These are phyloP conservation scores for Yarrowia alimentaria DNA, from an alignment of 805 yeast genomes.

Conservation along the genomic window DNA sequence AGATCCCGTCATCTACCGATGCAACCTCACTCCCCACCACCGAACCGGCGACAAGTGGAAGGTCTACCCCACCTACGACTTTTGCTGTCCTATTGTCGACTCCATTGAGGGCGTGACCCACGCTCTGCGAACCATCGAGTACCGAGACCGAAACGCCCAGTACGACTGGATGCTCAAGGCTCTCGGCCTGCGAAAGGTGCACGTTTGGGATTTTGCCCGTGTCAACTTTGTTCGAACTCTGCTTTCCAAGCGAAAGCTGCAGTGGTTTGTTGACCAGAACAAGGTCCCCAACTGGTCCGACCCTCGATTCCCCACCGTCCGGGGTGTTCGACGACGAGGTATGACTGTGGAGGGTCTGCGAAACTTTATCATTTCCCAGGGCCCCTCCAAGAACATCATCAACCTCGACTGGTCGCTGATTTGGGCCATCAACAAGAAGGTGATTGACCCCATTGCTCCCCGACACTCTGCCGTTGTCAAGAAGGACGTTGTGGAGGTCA, in stretches of 20 bases:
- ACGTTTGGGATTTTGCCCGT: constrained; percentile 97
- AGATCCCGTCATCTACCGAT: constrained; percentile 97
- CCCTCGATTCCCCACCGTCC: constrained; percentile 98
- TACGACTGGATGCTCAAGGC: constrained; percentile 93
- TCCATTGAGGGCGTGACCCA: constrained; percentile 96
- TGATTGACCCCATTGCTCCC: constrained; percentile 96
- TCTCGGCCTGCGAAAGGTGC: constrained; percentile 81
- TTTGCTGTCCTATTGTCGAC: constrained; percentile 97
- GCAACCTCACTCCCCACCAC: constrained; percentile 96
- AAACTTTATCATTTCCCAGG: constrained; percentile 90
- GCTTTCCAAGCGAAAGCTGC: constrained; percentile 94
- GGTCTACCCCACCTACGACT: constrained; percentile 96
- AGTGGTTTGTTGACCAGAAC: constrained; percentile 95
- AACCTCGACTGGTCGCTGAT: constrained; percentile 96
- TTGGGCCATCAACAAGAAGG: constrained; percentile 97
- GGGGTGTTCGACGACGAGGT: constrained; percentile 99
- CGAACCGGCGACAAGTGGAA: constrained; percentile 93
- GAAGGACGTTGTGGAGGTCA: constrained; percentile 66
- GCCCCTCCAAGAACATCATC: constrained; percentile 95
- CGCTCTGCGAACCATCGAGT: constrained; percentile 95
- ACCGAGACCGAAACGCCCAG: constrained; percentile 98
- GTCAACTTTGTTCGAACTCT: constrained; percentile 95
- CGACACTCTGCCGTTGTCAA: constrained; percentile 80
- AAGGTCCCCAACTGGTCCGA: constrained; percentile 96
- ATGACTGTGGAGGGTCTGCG: constrained; percentile 98